Percentiles rank a stretch among this genome's conserved stretches.
phyloP scores from a whole-genome alignment of 257 asterid genomes.

The Fraxinus cuspidata region DNA sequence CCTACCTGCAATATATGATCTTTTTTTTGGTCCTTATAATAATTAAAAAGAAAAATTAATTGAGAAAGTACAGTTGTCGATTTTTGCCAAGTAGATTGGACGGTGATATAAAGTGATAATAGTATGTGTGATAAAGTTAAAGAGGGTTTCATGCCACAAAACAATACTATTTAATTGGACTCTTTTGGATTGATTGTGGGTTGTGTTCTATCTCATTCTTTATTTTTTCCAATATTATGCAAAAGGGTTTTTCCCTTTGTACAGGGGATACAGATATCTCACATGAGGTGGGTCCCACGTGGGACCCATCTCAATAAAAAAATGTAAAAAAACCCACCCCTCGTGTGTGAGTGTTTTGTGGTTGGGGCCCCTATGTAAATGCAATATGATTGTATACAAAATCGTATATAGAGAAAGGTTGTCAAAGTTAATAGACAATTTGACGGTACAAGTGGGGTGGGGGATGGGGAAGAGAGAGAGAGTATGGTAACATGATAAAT shows the following conservation, averaged over 20 bases:
- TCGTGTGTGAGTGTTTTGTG: no score
- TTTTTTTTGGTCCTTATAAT: no score
- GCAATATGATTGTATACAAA: no score
- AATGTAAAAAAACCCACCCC: no score
- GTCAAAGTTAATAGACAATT: neutral
- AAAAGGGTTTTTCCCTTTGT: no score
- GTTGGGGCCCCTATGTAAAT: no score
- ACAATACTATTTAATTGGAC: neutral
- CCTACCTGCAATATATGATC: no score
- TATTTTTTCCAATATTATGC: neutral
- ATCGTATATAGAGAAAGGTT: neutral
- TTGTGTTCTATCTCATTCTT: neutral
- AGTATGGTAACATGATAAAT: neutral
- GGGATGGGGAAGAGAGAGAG: no score
- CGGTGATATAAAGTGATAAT: neutral
- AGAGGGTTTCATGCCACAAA: neutral
- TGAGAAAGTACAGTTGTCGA: neutral
- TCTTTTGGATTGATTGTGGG: neutral
- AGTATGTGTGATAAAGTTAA: neutral
- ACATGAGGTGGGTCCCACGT: no score
- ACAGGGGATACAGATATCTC: no score
- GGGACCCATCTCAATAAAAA: no score
- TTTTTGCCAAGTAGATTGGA: neutral
- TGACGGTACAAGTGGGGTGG: neutral
- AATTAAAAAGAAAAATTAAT: no score